phyloP scores from a whole-genome alignment of 768 basidiomycete genomes.

The Tephrocybe sp. region DNA sequence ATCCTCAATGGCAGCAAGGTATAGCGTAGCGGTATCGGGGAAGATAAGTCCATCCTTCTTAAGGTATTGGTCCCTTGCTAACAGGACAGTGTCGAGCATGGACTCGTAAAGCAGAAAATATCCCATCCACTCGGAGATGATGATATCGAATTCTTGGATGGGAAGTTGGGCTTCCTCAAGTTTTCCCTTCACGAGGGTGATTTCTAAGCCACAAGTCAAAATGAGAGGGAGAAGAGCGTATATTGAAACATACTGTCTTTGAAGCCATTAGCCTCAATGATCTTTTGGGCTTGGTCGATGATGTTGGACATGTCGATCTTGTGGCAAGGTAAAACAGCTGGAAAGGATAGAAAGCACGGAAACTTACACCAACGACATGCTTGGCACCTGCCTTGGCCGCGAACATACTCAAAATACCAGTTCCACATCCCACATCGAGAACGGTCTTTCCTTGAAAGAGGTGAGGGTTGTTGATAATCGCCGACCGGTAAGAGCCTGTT shows the following conservation, averaged over 20 bases:
- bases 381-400: constrained; percentile 94
- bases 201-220: constrained; percentile 47
- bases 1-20: constrained; percentile 96
- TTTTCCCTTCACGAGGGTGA: constrained; percentile 97
- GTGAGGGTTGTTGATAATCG: constrained; percentile 92
- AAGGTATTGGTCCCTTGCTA: constrained; percentile 96
- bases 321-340: constrained; percentile 5
- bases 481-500: constrained; percentile 91
- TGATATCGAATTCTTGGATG: constrained; percentile 92
- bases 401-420: constrained; percentile 97
- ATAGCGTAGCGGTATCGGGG: constrained; percentile 91
- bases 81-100: constrained; percentile 97
- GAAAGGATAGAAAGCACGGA: constrained; percentile 1
- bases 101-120: constrained; percentile 99
- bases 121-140: constrained; percentile 99
- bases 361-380: constrained; percentile 85
- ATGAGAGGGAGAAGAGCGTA: constrained; percentile 2
- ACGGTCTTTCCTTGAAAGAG: constrained; percentile 97
- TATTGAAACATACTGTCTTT: constrained; percentile 68
- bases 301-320: constrained; percentile 99
- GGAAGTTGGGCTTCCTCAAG: constrained; percentile 91
- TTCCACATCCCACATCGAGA: constrained; percentile 97
- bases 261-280: constrained; percentile 95
- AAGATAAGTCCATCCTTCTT: constrained; percentile 90
- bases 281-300: constrained; percentile 97